Evolutionary conservation across 768 basidiomycete genomes (phyloP), one percentile per base, ranked within the genome.

Genomic region (Jaapia argillacea): DNA sequence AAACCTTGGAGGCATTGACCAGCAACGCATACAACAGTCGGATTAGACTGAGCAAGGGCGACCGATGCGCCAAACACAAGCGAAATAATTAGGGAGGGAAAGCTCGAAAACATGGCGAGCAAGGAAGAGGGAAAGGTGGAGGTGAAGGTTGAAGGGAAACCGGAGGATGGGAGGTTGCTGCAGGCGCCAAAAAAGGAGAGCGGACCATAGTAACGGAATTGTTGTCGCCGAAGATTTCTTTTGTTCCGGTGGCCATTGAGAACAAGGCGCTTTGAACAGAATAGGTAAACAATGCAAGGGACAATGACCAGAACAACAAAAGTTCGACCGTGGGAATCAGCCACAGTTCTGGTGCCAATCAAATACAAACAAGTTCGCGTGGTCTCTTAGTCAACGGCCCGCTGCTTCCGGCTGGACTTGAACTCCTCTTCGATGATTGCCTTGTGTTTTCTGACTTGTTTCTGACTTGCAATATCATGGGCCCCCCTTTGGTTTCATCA

Each of bases 1-100:
- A 64, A 74, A 45, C 87, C 87, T 60, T 87, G 72, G 45, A 89
- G 64, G 68, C 87, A 89, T 82, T 90, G 85, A 52, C 86, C 86
- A 58, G 86, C 82, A 84, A 85, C 68, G 70, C 86, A 89, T 48
- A 90, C 69, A 45, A 88, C 77, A 54, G 68, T 65, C 27, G 79
- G 61, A 46, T 66, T 59, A 51, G 72, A 68, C 59, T 80, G 77
- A 46, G 80, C 79, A n/a, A n/a, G n/a, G 57, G 67, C 68, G 41
- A 56, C 61, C 49, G 62, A 62, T 50, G 63, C 58, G 60, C 60
- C 57, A 46, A 66, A 55, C 51, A 61, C 51, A 43, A 70, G 56
- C 24, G 59, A 52, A 50, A 59, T 36, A 43, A 38, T 10, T 33
- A 33, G 16, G 16, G 62, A 50, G 51, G 71, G 51, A 39, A 68